Conservation (phyloP, 345 rosid species). For the Sapria himalayana region DNA sequence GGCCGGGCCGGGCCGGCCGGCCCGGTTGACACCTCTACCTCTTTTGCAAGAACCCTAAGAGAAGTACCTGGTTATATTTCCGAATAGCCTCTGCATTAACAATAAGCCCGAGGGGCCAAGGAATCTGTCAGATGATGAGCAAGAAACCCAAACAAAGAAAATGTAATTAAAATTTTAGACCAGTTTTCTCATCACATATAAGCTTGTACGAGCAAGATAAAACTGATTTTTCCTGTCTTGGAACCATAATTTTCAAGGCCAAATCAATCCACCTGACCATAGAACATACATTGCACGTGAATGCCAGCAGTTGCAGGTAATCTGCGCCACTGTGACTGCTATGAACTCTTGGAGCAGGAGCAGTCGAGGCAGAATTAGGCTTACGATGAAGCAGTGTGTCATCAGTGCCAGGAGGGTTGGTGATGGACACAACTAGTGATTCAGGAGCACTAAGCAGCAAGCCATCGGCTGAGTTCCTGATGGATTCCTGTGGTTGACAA, state of each 20-base stretch:
- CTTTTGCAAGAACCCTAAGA: constrained; percentile 7
- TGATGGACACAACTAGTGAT: constrained; percentile 53
- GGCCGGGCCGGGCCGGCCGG: no score
- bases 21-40: no score
- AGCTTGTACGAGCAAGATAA: no score
- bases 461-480: constrained; percentile 85
- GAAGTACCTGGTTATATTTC: constrained; percentile 80
- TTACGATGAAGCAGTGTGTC: constrained; percentile 44
- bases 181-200: no score
- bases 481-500: constrained; percentile 50
- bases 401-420: constrained; percentile 27
- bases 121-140: constrained; percentile 47
- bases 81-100: constrained; percentile 73
- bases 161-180: no score
- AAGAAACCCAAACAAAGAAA: no score
- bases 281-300: constrained; percentile 53
- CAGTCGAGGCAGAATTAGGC: constrained; percentile 15
- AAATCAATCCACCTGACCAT: background rate
- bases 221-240: no score
- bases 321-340: constrained; percentile 41
- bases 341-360: constrained; percentile 33
- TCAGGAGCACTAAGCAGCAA: constrained; percentile 60
- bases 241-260: no score
- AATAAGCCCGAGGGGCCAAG: constrained; percentile 98
- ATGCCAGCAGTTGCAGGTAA: constrained; percentile 58